Conservation (phyloP, 2,329 filamentous ascomycete genomes). For the Hymenoscyphus infarciens region DNA sequence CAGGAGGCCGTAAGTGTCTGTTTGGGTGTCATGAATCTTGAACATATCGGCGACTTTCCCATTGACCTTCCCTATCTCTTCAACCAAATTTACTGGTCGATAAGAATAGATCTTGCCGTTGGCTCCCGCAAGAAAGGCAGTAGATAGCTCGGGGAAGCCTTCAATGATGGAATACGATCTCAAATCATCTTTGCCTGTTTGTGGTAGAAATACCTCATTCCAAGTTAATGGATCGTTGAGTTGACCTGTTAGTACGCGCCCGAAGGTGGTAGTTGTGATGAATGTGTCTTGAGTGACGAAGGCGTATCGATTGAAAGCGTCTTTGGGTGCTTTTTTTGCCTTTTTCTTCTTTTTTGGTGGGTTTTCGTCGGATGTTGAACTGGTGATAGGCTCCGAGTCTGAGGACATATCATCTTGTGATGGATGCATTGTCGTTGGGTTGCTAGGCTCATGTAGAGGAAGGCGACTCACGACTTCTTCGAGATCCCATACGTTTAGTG, state of each 20-base stretch:
- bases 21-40: constrained; percentile 24
- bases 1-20: constrained; percentile 20
- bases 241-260: constrained; percentile 51
- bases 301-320: constrained; percentile 58
- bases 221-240: constrained; percentile 24
- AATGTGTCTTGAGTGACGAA: constrained; percentile 54
- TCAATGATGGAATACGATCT: constrained; percentile 46
- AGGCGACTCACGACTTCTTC: constrained; percentile 13
- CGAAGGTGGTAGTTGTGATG: constrained; percentile 57
- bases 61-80: constrained; percentile 23
- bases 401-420: neutral
- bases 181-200: constrained; percentile 37
- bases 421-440: neutral
- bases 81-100: constrained; percentile 14
- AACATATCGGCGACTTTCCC: constrained; percentile 34
- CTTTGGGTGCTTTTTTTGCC: constrained; percentile 37
- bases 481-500: constrained; percentile 12
- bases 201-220: constrained; percentile 32
- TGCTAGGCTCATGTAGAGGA: neutral
- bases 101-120: constrained; percentile 38
- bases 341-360: constrained; percentile 28
- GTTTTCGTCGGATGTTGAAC: constrained; percentile 2
- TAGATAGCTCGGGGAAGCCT: constrained; percentile 35
- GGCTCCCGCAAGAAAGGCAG: constrained; percentile 45
- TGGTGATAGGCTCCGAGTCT: neutral